Percentiles rank a stretch among this genome's conserved stretches.
These are phyloP conservation scores for Digitaria exilis DNA, from an alignment of 202 grass and related monocot genomes.

Conservation along the genomic window DNA sequence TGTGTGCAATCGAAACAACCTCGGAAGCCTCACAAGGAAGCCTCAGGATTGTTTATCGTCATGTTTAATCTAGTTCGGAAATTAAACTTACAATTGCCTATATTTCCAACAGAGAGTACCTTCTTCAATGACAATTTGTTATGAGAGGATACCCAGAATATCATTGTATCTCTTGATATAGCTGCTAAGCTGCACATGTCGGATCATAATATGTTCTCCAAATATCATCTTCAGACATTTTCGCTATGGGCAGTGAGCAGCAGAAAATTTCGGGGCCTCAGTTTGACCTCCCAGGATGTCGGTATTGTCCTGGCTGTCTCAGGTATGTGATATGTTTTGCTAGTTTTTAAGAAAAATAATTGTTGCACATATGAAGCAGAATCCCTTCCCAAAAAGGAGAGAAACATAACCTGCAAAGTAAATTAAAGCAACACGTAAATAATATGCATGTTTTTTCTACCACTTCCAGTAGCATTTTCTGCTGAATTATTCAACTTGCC, in stretches of 20 bases:
- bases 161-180: neutral
- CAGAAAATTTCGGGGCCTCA: conserved; percentile 60
- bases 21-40: too few relatives aligned
- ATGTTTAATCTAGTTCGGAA: too few relatives aligned
- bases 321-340: conserved; percentile 41
- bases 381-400: neutral
- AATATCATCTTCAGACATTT: conserved; percentile 62
- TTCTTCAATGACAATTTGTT: neutral
- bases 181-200: neutral
- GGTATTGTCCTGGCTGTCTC: conserved; percentile 56
- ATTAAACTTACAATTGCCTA: too few relatives aligned
- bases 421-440: conserved; percentile 4
- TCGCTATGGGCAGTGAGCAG: conserved; percentile 73
- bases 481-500: conserved; percentile 2
- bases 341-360: neutral
- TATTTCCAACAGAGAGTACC: too few relatives aligned
- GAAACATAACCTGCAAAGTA: neutral
- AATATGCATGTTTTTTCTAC: neutral
- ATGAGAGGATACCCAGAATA: neutral
- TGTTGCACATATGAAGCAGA: neutral
- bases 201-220: conserved; percentile 12
- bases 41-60: too few relatives aligned
- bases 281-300: conserved; percentile 68
- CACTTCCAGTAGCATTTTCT: neutral
- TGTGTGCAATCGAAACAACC: too few relatives aligned